These are phyloP conservation scores for Aspergillus sp. DNA, from an alignment of 2,329 filamentous ascomycete genomes.

Conservation along the genomic window DNA sequence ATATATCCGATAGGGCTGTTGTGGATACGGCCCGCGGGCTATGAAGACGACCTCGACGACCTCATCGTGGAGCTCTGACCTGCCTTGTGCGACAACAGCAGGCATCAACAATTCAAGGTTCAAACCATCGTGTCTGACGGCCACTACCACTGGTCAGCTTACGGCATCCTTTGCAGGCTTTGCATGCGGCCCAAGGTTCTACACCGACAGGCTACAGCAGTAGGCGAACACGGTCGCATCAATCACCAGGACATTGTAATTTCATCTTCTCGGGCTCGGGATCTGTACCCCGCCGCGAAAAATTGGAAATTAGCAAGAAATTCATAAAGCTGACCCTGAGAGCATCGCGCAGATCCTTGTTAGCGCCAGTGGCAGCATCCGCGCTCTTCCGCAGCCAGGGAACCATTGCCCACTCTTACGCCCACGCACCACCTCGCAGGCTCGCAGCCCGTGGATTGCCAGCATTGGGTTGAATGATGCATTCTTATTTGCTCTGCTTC, in stretches of 20 bases:
- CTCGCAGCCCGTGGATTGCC: not conserved
- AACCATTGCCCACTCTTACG: not conserved
- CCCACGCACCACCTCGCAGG: not conserved
- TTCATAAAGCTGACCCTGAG: no score
- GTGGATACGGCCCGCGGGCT: not conserved
- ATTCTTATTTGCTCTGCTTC: slow-evolving; percentile 1
- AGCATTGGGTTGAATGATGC: not conserved
- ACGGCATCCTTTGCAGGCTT: no score
- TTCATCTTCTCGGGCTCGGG: no score
- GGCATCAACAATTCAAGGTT: not conserved
- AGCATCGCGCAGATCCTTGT: not conserved
- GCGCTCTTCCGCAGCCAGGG: not conserved
- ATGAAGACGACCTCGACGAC: not conserved
- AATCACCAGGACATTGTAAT: no score
- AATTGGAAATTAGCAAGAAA: not conserved
- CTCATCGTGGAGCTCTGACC: not conserved
- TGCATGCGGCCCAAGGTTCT: no score
- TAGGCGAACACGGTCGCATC: no score
- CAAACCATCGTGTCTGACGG: not conserved
- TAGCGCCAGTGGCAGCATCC: not conserved
- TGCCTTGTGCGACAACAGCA: not conserved
- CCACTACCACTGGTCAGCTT: no score
- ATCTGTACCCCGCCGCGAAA: no score
- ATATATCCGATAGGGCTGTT: not conserved
- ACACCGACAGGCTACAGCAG: no score